Evolutionary conservation across 176 grass and related monocot species (phyloP).

Genomic region (Puccinellia tenuiflora): DNA sequence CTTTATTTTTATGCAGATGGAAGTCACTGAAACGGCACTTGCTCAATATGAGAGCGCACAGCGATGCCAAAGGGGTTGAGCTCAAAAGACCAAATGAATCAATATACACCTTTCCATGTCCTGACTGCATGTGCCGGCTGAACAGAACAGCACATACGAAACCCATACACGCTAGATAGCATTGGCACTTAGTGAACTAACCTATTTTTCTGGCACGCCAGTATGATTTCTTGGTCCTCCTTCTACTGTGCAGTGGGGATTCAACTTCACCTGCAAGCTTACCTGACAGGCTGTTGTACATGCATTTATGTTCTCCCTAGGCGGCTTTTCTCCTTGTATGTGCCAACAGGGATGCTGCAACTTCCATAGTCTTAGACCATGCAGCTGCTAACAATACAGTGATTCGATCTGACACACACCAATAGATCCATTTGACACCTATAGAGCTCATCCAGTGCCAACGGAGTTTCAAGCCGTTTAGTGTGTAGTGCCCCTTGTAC

Average conservation of each 20-base stretch:
- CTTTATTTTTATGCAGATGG: slow-evolving; percentile 54
- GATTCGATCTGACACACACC: neutral
- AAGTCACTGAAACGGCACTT: slow-evolving; percentile 45
- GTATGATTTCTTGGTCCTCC: slow-evolving; percentile 31
- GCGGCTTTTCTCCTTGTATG: neutral
- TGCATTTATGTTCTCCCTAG: slow-evolving; percentile 14
- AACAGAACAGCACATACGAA: slow-evolving; percentile 66
- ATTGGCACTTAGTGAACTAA: slow-evolving; percentile 34
- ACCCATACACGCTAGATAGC: slow-evolving; percentile 46
- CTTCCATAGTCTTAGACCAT: neutral
- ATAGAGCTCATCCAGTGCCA: neutral
- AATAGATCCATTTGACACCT: slow-evolving; percentile 16
- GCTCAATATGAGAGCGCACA: slow-evolving; percentile 50
- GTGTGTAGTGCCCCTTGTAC: slow-evolving; percentile 16
- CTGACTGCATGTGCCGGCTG: slow-evolving; percentile 82
- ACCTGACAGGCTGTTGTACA: slow-evolving; percentile 3
- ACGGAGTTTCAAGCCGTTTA: slow-evolving; percentile 6
- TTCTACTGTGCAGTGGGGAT: slow-evolving; percentile 4
- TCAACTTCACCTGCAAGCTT: slow-evolving; percentile 7
- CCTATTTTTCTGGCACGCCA: slow-evolving; percentile 21
- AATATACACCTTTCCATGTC: slow-evolving; percentile 61
- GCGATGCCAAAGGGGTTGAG: slow-evolving; percentile 49
- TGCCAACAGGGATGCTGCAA: neutral
- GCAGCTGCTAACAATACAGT: slow-evolving; percentile 33
- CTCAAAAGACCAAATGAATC: slow-evolving; percentile 55